phyloP scores from a whole-genome alignment of 805 yeast genomes.

The Candida piceae region DNA sequence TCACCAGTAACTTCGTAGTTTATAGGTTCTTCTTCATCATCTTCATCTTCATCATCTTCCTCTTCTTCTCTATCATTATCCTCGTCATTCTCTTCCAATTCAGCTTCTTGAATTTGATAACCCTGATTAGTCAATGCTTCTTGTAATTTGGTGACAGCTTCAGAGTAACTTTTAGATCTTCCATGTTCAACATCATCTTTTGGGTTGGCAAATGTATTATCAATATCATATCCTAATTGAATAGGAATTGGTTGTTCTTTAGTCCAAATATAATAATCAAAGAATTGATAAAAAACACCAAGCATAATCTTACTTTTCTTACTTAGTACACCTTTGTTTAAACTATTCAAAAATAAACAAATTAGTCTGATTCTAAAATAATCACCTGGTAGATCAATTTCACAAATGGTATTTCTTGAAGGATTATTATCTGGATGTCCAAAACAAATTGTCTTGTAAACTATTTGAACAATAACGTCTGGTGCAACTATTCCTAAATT shows the following conservation, averaged over 20 bases:
- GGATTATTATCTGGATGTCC: conserved; percentile 67
- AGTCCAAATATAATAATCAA: conserved; percentile 66
- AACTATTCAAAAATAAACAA: conserved; percentile 35
- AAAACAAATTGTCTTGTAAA: conserved; percentile 53
- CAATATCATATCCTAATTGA: conserved; percentile 52
- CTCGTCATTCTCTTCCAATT: conserved; percentile 13
- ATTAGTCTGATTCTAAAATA: conserved; percentile 66
- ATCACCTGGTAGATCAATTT: conserved; percentile 59
- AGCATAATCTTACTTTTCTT: conserved; percentile 24
- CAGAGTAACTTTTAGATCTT: conserved; percentile 34
- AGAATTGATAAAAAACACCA: conserved; percentile 44
- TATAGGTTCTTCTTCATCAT: conserved; percentile 11
- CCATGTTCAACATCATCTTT: conserved; percentile 30
- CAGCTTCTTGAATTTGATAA: conserved; percentile 6
- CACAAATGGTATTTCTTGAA: conserved; percentile 32
- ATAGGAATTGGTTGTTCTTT: conserved; percentile 60
- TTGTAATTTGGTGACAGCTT: conserved; percentile 39
- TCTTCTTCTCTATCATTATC: conserved; percentile 12
- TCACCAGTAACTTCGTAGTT: conserved; percentile 19
- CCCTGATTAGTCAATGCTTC: conserved; percentile 21
- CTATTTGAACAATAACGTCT: conserved; percentile 42
- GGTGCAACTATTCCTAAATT: conserved; percentile 43
- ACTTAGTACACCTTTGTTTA: conserved; percentile 10
- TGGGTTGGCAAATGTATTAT: conserved; percentile 33
- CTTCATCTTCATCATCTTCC: conserved; percentile 14